These are phyloP conservation scores for Aspergillus carlsbadensis DNA, from an alignment of 495 filamentous ascomycete genomes.

Conservation along the genomic window DNA sequence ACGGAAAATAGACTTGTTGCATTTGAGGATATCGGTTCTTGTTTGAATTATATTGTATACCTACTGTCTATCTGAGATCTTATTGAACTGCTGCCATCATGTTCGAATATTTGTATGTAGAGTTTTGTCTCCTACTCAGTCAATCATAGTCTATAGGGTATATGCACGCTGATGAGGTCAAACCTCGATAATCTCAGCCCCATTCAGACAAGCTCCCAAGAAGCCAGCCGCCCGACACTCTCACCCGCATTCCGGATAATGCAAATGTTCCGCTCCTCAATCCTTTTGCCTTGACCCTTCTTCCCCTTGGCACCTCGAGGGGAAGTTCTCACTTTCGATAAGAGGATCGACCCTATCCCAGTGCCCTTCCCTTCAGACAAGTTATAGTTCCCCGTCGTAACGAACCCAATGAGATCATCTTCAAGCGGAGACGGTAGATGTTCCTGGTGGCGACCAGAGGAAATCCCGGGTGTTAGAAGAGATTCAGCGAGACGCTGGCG, in stretches of 20 bases:
- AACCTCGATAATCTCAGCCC: background rate
- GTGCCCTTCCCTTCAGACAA: constrained; percentile 73
- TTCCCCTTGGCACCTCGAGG: background rate
- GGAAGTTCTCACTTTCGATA: constrained; percentile 50
- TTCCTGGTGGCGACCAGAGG: constrained; percentile 40
- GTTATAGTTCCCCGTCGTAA: constrained; percentile 83
- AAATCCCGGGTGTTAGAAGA: constrained; percentile 36
- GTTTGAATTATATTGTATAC: constrained; percentile 19
- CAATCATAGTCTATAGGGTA: background rate
- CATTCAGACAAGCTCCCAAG: constrained; percentile 65
- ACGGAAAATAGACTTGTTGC: constrained; percentile 14
- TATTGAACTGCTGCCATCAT: background rate
- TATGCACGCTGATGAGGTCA: background rate
- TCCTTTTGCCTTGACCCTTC: constrained; percentile 23
- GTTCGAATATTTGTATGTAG: too few relatives aligned
- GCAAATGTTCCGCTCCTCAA: constrained; percentile 54
- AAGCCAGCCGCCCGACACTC: constrained; percentile 70
- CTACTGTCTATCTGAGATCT: constrained; percentile 11
- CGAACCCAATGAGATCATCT: constrained; percentile 84
- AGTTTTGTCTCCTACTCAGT: too few relatives aligned
- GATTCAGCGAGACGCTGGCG: constrained; percentile 55
- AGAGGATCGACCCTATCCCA: constrained; percentile 69
- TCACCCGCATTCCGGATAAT: constrained; percentile 80
- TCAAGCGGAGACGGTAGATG: constrained; percentile 69
- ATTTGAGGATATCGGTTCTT: background rate